Percentiles rank a stretch among this genome's conserved stretches.
Conservation (phyloP, 441 rosid species). For the Syzygium malaccense region DNA sequence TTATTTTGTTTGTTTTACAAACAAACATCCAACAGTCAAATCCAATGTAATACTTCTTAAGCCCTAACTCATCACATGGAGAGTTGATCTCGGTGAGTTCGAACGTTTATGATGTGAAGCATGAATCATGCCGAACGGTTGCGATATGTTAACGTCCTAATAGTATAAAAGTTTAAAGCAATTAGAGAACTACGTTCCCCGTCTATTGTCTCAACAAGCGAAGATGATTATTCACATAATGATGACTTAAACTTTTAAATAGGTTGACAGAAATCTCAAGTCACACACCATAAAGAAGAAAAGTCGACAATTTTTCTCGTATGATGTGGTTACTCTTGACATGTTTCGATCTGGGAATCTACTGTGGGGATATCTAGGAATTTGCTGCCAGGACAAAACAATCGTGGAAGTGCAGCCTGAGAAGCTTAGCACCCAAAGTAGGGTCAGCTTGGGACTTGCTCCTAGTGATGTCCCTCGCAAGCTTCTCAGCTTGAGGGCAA, state of each 20-base stretch:
- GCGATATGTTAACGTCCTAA: background rate
- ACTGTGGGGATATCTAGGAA: background rate
- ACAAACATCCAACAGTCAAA: too few relatives aligned
- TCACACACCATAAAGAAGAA: background rate
- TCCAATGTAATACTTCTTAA: background rate
- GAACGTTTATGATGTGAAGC: background rate
- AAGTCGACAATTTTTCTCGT: background rate
- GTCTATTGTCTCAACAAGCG: background rate
- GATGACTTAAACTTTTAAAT: background rate
- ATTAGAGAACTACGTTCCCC: background rate
- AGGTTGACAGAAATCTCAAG: background rate
- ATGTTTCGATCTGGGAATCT: background rate
- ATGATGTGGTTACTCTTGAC: background rate
- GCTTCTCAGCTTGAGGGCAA: slow-evolving; percentile 6
- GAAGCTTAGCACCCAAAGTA: slow-evolving; percentile 1
- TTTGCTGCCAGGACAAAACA: background rate
- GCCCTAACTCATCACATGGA: background rate
- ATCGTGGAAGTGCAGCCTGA: slow-evolving; percentile 5
- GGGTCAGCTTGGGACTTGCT: background rate
- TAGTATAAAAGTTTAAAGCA: background rate
- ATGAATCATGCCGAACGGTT: background rate
- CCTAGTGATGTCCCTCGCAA: slow-evolving; percentile 3
- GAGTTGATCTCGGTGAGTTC: background rate
- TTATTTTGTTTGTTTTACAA: too few relatives aligned
- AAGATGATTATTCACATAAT: background rate